Percentiles rank a stretch among this genome's conserved stretches.
phyloP scores from a whole-genome alignment of 2,329 filamentous ascomycete genomes.

The Colletotrichum lini region DNA sequence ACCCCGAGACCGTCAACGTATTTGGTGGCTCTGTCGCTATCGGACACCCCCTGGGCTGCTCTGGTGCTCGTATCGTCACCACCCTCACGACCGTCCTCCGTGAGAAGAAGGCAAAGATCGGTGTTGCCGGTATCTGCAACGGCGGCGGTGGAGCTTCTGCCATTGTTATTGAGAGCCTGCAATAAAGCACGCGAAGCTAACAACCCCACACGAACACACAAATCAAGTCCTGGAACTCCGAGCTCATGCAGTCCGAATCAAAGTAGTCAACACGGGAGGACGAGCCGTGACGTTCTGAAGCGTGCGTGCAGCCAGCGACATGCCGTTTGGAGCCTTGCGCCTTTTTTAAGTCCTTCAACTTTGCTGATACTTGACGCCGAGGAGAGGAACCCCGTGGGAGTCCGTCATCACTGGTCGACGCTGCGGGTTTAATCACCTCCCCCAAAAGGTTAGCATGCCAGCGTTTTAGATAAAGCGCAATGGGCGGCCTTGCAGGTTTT shows the following conservation, averaged over 20 bases:
- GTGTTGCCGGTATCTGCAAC: constrained; percentile 96
- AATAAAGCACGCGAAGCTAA: constrained; percentile 54
- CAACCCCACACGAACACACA: neutral
- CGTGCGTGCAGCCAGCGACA: constrained; percentile 5
- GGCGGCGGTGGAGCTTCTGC: constrained; percentile 96
- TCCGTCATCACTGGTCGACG: constrained; percentile 7
- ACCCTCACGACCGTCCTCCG: constrained; percentile 90
- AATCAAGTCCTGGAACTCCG: constrained; percentile 17
- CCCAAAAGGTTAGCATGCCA: constrained; percentile 34
- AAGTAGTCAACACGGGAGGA: constrained; percentile 20
- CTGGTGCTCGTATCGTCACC: constrained; percentile 92
- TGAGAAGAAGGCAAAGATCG: constrained; percentile 94
- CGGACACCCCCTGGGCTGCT: constrained; percentile 94
- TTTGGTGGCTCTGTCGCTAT: constrained; percentile 96
- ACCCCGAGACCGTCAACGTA: constrained; percentile 91
- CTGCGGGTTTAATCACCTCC: neutral
- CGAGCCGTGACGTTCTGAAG: constrained; percentile 5
- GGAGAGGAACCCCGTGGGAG: neutral
- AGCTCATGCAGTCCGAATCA: constrained; percentile 24
- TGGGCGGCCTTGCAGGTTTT: constrained; percentile 30
- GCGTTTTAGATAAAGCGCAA: constrained; percentile 40
- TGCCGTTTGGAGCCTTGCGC: neutral
- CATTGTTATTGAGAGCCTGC: constrained; percentile 85
- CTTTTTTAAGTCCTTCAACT: neutral
- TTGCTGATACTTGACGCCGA: constrained; percentile 8